Conservation (phyloP, 495 filamentous ascomycete genomes). For the Oidiodendron maius region DNA sequence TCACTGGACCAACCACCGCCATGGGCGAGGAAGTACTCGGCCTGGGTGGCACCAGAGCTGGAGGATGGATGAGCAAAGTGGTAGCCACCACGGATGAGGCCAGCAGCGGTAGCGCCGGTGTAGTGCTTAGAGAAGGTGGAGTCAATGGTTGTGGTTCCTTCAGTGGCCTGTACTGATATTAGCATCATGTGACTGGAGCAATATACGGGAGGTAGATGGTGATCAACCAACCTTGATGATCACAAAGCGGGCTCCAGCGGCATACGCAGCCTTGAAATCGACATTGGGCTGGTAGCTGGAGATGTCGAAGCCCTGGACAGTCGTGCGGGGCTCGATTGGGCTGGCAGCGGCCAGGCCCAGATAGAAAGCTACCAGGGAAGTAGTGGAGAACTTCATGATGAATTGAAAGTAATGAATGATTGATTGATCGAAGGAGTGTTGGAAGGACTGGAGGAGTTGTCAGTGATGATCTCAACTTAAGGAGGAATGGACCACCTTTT, state of each 20-base stretch:
- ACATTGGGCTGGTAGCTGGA: slow-evolving; percentile 54
- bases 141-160: slow-evolving; percentile 50
- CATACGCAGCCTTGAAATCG: slow-evolving; percentile 50
- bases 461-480: no score
- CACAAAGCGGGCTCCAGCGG: slow-evolving; percentile 55
- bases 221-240: slow-evolving; percentile 54
- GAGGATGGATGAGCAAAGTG: slow-evolving; percentile 55
- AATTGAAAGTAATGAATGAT: no score
- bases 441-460: no score
- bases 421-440: no score
- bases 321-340: slow-evolving; percentile 30
- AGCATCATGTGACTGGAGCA: slow-evolving; percentile 20
- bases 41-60: slow-evolving; percentile 46
- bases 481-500: no score
- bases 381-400: not conserved
- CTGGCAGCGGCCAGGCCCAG: slow-evolving; percentile 5
- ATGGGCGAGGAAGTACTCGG: slow-evolving; percentile 52
- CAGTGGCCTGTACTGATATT: no score
- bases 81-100: slow-evolving; percentile 57
- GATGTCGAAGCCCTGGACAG: slow-evolving; percentile 61
- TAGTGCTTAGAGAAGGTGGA: slow-evolving; percentile 50
- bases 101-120: slow-evolving; percentile 44
- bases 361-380: not conserved
- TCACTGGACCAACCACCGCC: slow-evolving; percentile 59
- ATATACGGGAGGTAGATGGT: not conserved